phyloP scores from a whole-genome alignment of 1,139 yeast species.

The Geotrichum cucujoidarum region DNA sequence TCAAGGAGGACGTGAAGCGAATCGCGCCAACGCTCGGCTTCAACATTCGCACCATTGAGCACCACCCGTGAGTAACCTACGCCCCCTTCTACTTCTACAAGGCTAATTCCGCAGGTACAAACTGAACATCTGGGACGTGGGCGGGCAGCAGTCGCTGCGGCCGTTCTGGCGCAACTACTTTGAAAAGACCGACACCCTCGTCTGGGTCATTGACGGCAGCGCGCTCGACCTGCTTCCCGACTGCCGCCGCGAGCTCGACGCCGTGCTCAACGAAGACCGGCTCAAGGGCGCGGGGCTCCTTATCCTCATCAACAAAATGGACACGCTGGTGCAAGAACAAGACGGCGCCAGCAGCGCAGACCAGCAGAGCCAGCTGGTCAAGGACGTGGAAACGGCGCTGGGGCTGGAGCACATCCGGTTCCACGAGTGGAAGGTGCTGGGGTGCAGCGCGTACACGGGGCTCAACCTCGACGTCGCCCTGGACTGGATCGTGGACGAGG shows the following conservation, averaged over 20 bases:
- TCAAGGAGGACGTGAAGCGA: constrained; percentile 39
- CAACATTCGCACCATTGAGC: constrained; percentile 50
- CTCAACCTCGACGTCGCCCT: constrained; percentile 44
- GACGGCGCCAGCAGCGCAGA: constrained; percentile 40
- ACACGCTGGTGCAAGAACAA: too few relatives aligned
- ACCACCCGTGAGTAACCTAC: constrained; percentile 24
- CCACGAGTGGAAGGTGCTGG: constrained; percentile 44
- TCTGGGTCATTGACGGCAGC: constrained; percentile 90
- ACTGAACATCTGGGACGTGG: constrained; percentile 64
- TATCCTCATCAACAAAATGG: constrained; percentile 44
- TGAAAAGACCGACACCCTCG: constrained; percentile 72
- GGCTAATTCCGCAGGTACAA: constrained; percentile 39
- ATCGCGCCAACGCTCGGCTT: constrained; percentile 65
- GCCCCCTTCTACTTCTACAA: background rate
- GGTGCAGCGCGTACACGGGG: constrained; percentile 58
- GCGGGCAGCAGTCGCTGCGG: constrained; percentile 75
- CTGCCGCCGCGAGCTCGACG: constrained; percentile 58
- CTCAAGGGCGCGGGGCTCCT: constrained; percentile 58
- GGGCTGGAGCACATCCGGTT: constrained; percentile 24
- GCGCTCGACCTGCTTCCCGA: constrained; percentile 59
- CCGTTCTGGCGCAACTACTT: constrained; percentile 90
- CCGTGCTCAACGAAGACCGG: constrained; percentile 61
- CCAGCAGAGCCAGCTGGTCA: constrained; percentile 24
- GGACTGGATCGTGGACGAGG: constrained; percentile 48
- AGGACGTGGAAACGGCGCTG: constrained; percentile 25